A percentile compares a stretch with the other conserved stretches of the same genome.
Conservation (phyloP, 1,139 yeast genomes). For the Suhomyces bokatorum region DNA sequence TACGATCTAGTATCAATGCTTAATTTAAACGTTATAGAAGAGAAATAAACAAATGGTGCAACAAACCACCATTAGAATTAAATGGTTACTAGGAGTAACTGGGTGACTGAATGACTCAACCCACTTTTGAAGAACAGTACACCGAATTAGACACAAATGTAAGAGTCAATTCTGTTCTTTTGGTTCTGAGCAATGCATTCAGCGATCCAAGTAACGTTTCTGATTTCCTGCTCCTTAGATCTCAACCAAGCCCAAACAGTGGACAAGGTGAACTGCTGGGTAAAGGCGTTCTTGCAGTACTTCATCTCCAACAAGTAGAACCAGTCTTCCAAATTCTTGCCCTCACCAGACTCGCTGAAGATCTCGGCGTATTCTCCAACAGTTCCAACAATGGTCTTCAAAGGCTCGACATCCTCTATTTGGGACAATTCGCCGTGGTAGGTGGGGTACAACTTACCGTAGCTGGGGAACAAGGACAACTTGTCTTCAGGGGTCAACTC, state of each 20-base stretch:
- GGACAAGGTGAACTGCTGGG: slow-evolving; percentile 91
- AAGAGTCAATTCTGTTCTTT: slow-evolving; percentile 76
- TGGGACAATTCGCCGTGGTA: slow-evolving; percentile 70
- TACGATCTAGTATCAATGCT: slow-evolving; percentile 2
- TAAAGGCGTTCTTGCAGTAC: slow-evolving; percentile 86
- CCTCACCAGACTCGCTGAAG: slow-evolving; percentile 56
- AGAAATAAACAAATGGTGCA: slow-evolving; percentile 6
- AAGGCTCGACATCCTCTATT: slow-evolving; percentile 84
- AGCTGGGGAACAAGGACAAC: slow-evolving; percentile 66
- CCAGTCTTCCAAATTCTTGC: slow-evolving; percentile 81
- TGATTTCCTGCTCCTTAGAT: slow-evolving; percentile 92
- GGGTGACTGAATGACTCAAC: too few relatives aligned
- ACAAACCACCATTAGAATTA: not conserved
- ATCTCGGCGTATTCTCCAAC: slow-evolving; percentile 75
- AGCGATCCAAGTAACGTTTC: slow-evolving; percentile 98
- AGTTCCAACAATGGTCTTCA: slow-evolving; percentile 68
- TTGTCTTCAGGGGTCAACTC: slow-evolving; percentile 75
- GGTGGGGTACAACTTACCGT: slow-evolving; percentile 79
- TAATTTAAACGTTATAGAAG: slow-evolving; percentile 5
- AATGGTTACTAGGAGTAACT: not conserved
- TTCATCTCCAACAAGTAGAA: slow-evolving; percentile 92
- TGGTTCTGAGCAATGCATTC: slow-evolving; percentile 94
- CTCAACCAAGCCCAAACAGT: slow-evolving; percentile 97
- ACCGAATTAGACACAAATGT: slow-evolving; percentile 59
- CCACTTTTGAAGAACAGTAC: not conserved